These are phyloP conservation scores for Canavalia gladiata DNA, from an alignment of 306 rosid species.

Conservation along the genomic window DNA sequence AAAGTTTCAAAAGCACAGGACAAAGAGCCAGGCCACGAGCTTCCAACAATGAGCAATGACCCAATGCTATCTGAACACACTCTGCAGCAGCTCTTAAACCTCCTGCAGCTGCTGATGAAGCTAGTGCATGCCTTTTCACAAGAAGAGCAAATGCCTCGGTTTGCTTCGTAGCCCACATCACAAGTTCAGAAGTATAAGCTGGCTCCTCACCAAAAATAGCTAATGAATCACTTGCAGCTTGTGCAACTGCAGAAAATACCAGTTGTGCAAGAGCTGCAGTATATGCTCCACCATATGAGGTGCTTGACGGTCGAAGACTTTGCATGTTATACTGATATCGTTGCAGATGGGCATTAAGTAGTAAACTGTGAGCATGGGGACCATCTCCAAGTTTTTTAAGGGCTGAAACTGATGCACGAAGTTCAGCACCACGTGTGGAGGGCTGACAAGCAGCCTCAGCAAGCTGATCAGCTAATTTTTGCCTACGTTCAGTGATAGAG, in stretches of 20 bases:
- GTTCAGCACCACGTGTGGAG: constrained; percentile 93
- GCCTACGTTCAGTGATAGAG: constrained; percentile 78
- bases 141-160: constrained; percentile 87
- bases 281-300: constrained; percentile 98
- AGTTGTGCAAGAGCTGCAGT: constrained; percentile 98
- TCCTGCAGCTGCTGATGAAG: constrained; percentile 99
- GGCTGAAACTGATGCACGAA: constrained; percentile 88
- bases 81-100: constrained; percentile 99
- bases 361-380: constrained; percentile 87
- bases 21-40: constrained; percentile 95
- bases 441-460: constrained; percentile 99
- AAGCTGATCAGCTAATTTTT: constrained; percentile 93
- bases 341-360: constrained; percentile 88
- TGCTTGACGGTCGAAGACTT: constrained; percentile 95
- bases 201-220: constrained; percentile 91
- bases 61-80: constrained; percentile 99
- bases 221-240: constrained; percentile 89
- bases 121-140: constrained; percentile 94
- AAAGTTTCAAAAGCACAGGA: constrained; percentile 92
- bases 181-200: constrained; percentile 91
- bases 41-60: constrained; percentile 96
- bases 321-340: constrained; percentile 93
- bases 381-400: constrained; percentile 98
- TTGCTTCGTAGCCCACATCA: constrained; percentile 97
- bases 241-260: constrained; percentile 96